phyloP scores from a whole-genome alignment of 176 grass and related monocot species.

The Otatea glauca region DNA sequence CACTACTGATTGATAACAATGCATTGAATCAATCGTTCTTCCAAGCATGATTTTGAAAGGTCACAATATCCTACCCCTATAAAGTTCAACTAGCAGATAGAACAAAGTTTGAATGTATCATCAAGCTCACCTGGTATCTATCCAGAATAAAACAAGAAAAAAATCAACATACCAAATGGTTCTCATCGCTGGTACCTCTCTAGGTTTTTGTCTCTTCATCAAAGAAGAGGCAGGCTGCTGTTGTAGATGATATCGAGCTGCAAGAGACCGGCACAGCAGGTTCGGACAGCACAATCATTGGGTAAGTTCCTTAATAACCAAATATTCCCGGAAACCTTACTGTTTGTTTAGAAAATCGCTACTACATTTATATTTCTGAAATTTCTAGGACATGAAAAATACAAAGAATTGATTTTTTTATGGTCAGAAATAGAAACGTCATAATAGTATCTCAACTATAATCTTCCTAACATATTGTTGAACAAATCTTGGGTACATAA shows the following conservation, averaged over 20 bases:
- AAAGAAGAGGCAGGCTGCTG: constrained; percentile 30
- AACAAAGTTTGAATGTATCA: not conserved
- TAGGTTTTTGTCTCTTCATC: constrained; percentile 46
- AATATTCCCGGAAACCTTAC: not conserved
- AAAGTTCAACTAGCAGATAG: not conserved
- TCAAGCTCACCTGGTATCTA: not conserved
- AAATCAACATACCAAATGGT: not conserved
- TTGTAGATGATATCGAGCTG: constrained; percentile 40
- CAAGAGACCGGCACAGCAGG: constrained; percentile 27
- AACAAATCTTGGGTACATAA: constrained; percentile 28
- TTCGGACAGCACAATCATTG: not conserved
- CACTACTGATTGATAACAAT: not conserved
- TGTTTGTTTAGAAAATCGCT: too few relatives aligned
- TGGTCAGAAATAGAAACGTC: not conserved
- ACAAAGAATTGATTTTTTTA: not conserved
- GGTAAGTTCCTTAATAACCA: constrained; percentile 40
- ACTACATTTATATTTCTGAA: not conserved
- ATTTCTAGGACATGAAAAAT: not conserved
- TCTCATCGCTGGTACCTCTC: constrained; percentile 17
- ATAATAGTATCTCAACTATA: not conserved
- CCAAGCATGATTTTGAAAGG: not conserved
- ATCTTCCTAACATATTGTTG: constrained; percentile 33
- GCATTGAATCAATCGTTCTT: not conserved
- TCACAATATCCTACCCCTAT: not conserved
- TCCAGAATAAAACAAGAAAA: not conserved